A percentile compares a stretch with the other conserved stretches of the same genome.
Evolutionary conservation across 768 basidiomycete genomes (phyloP).

Genomic region (Xanthoconium stramineum): DNA sequence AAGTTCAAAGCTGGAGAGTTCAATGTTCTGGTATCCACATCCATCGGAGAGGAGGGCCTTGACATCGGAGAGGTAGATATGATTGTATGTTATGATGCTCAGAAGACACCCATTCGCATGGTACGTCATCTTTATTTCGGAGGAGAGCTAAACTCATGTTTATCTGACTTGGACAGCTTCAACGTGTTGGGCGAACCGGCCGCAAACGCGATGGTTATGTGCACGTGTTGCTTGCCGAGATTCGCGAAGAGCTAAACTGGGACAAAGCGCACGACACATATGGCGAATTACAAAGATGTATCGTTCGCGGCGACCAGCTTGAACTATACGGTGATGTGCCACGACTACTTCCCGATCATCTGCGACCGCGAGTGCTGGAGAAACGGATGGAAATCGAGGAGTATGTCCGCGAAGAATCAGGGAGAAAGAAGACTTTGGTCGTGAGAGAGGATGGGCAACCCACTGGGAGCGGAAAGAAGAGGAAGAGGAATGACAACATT

Average conservation of each 20-base stretch:
- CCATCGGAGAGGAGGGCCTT: slow-evolving; percentile 96
- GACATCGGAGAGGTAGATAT: slow-evolving; percentile 98
- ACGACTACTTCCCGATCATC: slow-evolving; percentile 74
- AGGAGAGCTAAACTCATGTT: background rate
- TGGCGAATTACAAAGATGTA: slow-evolving; percentile 83
- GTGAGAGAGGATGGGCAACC: slow-evolving; percentile 25
- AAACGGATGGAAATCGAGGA: slow-evolving; percentile 80
- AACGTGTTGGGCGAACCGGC: slow-evolving; percentile 93
- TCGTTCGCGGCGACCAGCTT: slow-evolving; percentile 79
- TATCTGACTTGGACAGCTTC: slow-evolving; percentile 55
- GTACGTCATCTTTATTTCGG: slow-evolving; percentile 41
- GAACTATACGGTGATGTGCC: slow-evolving; percentile 93
- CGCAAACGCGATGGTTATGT: slow-evolving; percentile 86
- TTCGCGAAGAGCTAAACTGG: slow-evolving; percentile 88
- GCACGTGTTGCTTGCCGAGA: slow-evolving; percentile 88
- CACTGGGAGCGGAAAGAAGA: slow-evolving; percentile 45
- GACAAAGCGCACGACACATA: slow-evolving; percentile 84
- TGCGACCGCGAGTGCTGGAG: slow-evolving; percentile 76
- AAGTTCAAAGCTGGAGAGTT: slow-evolving; percentile 84
- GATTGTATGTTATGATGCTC: slow-evolving; percentile 94
- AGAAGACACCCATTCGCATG: slow-evolving; percentile 95
- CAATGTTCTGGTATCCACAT: slow-evolving; percentile 94
- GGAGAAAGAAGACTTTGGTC: slow-evolving; percentile 31
- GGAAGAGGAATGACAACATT: slow-evolving; percentile 68
- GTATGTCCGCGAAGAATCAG: slow-evolving; percentile 53